Percentiles rank a stretch among this genome's conserved stretches.
Conservation (phyloP, 2,329 filamentous ascomycete species). For the Diaporthe humulicola region DNA sequence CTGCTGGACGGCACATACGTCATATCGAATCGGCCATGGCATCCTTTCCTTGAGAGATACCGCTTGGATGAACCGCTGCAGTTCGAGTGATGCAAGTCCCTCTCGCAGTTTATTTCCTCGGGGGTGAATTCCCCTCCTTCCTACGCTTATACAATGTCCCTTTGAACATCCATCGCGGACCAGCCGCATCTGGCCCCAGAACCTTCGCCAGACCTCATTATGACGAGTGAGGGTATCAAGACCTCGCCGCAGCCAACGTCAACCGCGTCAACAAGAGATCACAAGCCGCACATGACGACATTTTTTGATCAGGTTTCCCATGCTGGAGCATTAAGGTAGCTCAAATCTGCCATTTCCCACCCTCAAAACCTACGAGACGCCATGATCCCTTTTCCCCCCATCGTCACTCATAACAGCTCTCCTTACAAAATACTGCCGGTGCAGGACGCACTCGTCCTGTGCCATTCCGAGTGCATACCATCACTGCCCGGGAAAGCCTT, state of each 20-base stretch:
- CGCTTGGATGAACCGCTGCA: not conserved
- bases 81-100: too few relatives aligned
- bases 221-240: constrained; percentile 28
- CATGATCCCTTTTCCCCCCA: not conserved
- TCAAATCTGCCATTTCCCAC: not conserved
- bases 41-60: not conserved
- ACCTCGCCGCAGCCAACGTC: not conserved
- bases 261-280: not conserved
- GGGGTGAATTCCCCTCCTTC: too few relatives aligned
- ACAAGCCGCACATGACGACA: constrained; percentile 27
- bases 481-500: too few relatives aligned
- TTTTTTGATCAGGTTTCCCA: not conserved
- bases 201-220: not conserved
- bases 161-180: not conserved
- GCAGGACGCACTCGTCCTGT: not conserved
- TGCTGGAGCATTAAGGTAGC: not conserved
- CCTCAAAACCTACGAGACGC: not conserved
- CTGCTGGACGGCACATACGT: constrained; percentile 1
- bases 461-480: not conserved
- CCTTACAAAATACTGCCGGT: not conserved
- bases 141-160: not conserved
- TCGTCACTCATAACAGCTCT: constrained; percentile 24
- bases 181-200: not conserved
- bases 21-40: not conserved
- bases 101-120: not conserved